phyloP scores from a whole-genome alignment of 305 asterid species.

The Stenogyne calaminthoides region DNA sequence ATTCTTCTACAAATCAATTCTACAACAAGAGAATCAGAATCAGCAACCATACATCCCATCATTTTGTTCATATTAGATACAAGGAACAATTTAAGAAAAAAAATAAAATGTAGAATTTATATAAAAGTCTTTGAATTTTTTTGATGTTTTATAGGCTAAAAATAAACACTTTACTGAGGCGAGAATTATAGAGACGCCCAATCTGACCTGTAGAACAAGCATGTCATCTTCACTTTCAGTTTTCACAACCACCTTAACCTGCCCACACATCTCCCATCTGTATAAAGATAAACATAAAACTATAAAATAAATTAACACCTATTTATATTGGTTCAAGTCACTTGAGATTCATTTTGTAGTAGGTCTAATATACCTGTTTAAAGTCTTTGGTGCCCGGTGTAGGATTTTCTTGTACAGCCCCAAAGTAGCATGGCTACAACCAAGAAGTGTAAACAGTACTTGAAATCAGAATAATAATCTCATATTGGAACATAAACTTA shows the following conservation, averaged over 20 bases:
- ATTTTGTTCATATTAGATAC: background rate
- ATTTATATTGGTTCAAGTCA: background rate
- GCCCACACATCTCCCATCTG: conserved; percentile 99
- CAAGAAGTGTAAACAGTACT: conserved; percentile 26
- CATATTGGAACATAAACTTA: background rate
- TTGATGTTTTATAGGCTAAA: conserved; percentile 15
- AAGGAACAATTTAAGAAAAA: background rate
- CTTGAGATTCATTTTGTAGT: conserved; percentile 20
- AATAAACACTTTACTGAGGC: conserved; percentile 10
- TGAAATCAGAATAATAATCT: background rate
- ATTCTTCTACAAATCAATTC: conserved; percentile 9
- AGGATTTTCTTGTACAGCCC: conserved; percentile 87
- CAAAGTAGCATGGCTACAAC: conserved; percentile 86
- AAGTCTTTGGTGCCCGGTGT: conserved; percentile 81
- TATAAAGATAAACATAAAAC: conserved; percentile 23
- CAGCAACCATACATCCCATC: background rate
- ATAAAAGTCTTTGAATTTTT: too few relatives aligned
- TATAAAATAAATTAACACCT: background rate
- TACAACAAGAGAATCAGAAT: background rate
- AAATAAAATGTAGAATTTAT: background rate
- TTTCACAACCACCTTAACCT: conserved; percentile 96
- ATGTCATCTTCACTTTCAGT: conserved; percentile 87
- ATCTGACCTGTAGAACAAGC: conserved; percentile 76
- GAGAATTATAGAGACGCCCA: conserved; percentile 13
- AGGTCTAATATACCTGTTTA: conserved; percentile 58